Evolutionary conservation across 2,329 filamentous ascomycete genomes (phyloP).

Genomic region (Fonsecaea pedrosoi): DNA sequence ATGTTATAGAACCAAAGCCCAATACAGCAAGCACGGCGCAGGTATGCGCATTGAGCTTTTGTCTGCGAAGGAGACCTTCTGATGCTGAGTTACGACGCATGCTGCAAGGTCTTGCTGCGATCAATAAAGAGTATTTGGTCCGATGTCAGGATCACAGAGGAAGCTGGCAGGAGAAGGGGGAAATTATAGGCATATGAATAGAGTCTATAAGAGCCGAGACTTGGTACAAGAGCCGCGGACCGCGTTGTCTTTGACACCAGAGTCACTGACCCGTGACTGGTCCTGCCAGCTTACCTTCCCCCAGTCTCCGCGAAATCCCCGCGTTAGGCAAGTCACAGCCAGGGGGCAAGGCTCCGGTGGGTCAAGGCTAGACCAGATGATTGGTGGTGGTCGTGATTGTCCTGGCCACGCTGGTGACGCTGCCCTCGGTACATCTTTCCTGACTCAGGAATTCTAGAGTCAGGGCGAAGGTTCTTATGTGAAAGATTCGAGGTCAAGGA

Average conservation of each 20-base stretch:
- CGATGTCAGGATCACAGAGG: background rate
- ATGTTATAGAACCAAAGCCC: slow-evolving; percentile 34
- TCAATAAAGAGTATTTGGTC: background rate
- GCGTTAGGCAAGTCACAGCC: slow-evolving; percentile 4
- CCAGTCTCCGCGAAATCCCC: slow-evolving; percentile 17
- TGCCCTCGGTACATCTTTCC: slow-evolving; percentile 11
- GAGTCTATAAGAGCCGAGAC: slow-evolving; percentile 3
- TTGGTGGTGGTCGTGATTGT: slow-evolving; percentile 15
- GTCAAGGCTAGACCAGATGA: background rate
- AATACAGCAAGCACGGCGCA: slow-evolving; percentile 31
- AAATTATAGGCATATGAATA: slow-evolving; percentile 3
- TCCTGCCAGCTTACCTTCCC: background rate
- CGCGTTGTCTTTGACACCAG: background rate
- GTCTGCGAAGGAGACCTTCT: slow-evolving; percentile 28
- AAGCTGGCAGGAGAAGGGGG: background rate
- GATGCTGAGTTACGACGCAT: slow-evolving; percentile 28
- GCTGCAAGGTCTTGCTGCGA: background rate
- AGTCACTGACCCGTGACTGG: background rate
- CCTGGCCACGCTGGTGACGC: background rate
- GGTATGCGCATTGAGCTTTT: slow-evolving; percentile 33
- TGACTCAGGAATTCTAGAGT: slow-evolving; percentile 24
- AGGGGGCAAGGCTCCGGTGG: background rate
- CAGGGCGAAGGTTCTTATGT: slow-evolving; percentile 1
- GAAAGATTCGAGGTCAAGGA: slow-evolving; percentile 1
- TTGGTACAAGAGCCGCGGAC: background rate